Evolutionary conservation across 1,284 basidiomycete species (phyloP), one percentile per base, ranked within the genome.

Genomic region (Rhodotorula sp.): DNA sequence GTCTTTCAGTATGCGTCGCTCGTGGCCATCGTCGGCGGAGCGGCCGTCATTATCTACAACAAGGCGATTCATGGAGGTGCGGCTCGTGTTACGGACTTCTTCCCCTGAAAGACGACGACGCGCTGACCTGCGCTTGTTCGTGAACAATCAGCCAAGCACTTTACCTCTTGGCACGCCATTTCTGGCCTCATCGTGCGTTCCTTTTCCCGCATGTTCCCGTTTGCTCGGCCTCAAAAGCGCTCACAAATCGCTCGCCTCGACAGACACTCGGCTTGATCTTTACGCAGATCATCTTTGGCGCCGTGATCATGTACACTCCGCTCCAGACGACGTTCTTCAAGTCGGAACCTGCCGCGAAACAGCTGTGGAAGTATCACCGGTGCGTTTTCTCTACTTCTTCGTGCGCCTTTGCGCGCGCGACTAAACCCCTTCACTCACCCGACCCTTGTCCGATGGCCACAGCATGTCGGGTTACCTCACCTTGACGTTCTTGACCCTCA

Each of bases 281-380:
- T 26, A n/a, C 70, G 6, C 77, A 78, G 67, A 74, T 74, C 31
- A 12, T 64, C 10, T 72, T 77, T 28, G 77, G 77, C 26, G 71
- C 73, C 0, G 38, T 77, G 5, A 58, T 76, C 5, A 73, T 76
- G 21, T 77, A 72, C 64, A 31, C 75, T 3, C 73, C 74, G 2
- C 61, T 74, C 16, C 67, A 61, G 49, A 60, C 47, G 28, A 23
- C 23, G 8, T n/a, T 78, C 28, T 56, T 78, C n/a, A 74, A 74
- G 19, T 69, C 73, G 10, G 61, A 68, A 43, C 64, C 28, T 18
- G 48, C 57, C 12, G 77, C 76, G 1, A 78, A 77, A 57, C 1
- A 34, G 14, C 47, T 74, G 3, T 78, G 76, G 76, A 78, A 78
- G 57, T 77, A 75, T 43, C 77, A 78, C 60, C 71, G 77, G 72